Evolutionary conservation across 495 filamentous ascomycete genomes (phyloP), one percentile per base, ranked within the genome.

Genomic region (Neurospora africana): DNA sequence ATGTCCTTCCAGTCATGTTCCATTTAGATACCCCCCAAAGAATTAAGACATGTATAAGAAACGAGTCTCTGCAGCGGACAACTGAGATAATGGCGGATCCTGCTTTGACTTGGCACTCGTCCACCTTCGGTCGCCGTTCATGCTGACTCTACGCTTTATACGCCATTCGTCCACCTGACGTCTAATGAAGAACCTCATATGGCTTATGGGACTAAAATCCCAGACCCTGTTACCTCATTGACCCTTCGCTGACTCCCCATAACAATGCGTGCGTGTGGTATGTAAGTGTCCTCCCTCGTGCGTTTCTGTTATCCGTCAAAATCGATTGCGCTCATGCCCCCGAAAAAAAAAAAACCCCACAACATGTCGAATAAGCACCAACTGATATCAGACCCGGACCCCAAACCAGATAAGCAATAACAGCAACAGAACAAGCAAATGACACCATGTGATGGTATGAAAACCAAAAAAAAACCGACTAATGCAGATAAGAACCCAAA

Each of bases 21-120:
- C 68, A 35, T 68, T 70, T 75, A 77, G 77, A 77, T 77, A 79
- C 76, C 74, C 73, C 33, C 23, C 11, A 70, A n/a, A 69, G 38
- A 67, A 43, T 69, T 71, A 70, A 75, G 73, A 65, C 70, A 76
- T 78, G 69, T 76, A 78, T 73, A 75, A 73, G 58, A 70, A 75
- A 75, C n/a, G 33, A 58, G 33, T 36, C 30, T 38, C 21, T 65
- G 41, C 4, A 47, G 19, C 4, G 33, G 17, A 30, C 19, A 33
- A 11, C 5, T 13, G 10, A 44, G 7, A 5, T 4, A 21, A 21
- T 30, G 2, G 44, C 21, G 44, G 23, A 53, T 53, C 43, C n/a
- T 44, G 43, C n/a, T 44, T 19, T n/a, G 43, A 44, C 9, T 44
- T 44, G 43, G 43, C n/a, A 21, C n/a, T 10, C n/a, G 43, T 21